Base-by-base conservation (phyloP, 139 green algal species). In the Volvox africanus region DNA sequence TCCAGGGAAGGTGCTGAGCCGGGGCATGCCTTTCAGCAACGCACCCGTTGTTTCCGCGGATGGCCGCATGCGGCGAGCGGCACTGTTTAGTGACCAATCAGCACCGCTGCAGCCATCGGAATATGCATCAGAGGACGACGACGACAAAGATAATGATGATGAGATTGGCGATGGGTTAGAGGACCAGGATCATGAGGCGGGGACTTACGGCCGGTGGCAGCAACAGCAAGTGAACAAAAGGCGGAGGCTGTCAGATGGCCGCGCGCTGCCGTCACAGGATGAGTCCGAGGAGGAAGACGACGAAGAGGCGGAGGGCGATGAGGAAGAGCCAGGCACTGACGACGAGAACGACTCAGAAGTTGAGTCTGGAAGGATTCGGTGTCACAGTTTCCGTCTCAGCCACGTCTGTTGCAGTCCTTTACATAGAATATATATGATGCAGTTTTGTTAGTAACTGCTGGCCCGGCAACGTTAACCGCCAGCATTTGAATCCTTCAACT, bases 21-120 rank as follows among this genome's bases (percentile, higher is more conserved):
- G 82, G 9, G 80, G 80, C 50, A 80, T 90, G 84, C 91, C 92
- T 17, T 78, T 28, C 61, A 73, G 17, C 37, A 65, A 85, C 24
- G 79, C 86, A 21, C 36, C 90, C 22, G 67, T 93, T 22, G 17
- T 35, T 55, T 79, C 22, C 9, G 68, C 84, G 0, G 93, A 92
- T 68, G 94, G 96, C 6, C 92, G 96, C 1, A 36, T 96, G 61
- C 87, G 96, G 44, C 88, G 96, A 44, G 91, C 94, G 0, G 96
- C 96, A 0, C 50, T 97, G 67, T 96, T 97, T 91, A 91, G 69
- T 2, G 78, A 79, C 24, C 91, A 91, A 26, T 80, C 85, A 36
- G 92, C 92, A 61, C 67, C 89, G 22, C 82, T 76, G 89, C 86
- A 89, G 75, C 79, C 1, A 16, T 83, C 35, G 35, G 78, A 86